A percentile compares a stretch with the other conserved stretches of the same genome.
These are phyloP conservation scores for Ilex paraguariensis DNA, from an alignment of 305 asterid genomes.

Conservation along the genomic window DNA sequence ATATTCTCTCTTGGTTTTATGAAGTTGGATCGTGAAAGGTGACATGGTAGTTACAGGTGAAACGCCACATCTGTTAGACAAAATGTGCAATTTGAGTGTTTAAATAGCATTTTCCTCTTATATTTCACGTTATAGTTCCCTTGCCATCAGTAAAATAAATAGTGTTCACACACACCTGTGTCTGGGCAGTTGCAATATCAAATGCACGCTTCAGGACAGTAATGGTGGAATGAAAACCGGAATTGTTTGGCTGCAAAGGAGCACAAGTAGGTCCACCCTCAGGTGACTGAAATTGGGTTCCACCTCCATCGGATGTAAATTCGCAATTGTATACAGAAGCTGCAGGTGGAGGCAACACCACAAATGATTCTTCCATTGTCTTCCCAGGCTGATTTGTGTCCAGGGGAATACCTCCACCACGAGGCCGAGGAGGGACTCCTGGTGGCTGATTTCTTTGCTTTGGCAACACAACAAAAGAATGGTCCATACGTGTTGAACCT, in stretches of 20 bases:
- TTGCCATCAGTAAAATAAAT: conserved; percentile 6
- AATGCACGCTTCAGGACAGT: conserved; percentile 85
- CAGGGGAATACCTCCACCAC: conserved; percentile 51
- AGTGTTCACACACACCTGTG: conserved; percentile 42
- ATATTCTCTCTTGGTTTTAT: too few relatives aligned
- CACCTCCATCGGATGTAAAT: conserved; percentile 64
- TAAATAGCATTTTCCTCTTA: too few relatives aligned
- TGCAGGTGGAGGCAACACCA: conserved; percentile 97
- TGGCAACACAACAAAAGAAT: conserved; percentile 83
- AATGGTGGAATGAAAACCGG: conserved; percentile 88
- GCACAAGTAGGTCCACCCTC: conserved; percentile 49
- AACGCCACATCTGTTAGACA: too few relatives aligned
- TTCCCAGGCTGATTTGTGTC: conserved; percentile 67
- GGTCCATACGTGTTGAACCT: conserved; percentile 78
- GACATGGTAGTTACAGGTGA: background rate
- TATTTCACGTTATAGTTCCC: background rate
- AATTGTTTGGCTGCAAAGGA: conserved; percentile 58
- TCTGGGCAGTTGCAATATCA: conserved; percentile 87
- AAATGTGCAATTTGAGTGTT: too few relatives aligned
- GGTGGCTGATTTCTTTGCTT: conserved; percentile 68
- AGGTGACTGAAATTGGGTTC: conserved; percentile 47
- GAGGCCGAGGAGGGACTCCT: conserved; percentile 70
- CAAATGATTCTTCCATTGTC: conserved; percentile 94
- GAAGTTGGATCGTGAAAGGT: background rate
- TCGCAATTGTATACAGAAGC: conserved; percentile 92